Evolutionary conservation across 2,329 filamentous ascomycete species (phyloP), one percentile per base, ranked within the genome.

Genomic region (Pseudopithomyces maydicus): DNA sequence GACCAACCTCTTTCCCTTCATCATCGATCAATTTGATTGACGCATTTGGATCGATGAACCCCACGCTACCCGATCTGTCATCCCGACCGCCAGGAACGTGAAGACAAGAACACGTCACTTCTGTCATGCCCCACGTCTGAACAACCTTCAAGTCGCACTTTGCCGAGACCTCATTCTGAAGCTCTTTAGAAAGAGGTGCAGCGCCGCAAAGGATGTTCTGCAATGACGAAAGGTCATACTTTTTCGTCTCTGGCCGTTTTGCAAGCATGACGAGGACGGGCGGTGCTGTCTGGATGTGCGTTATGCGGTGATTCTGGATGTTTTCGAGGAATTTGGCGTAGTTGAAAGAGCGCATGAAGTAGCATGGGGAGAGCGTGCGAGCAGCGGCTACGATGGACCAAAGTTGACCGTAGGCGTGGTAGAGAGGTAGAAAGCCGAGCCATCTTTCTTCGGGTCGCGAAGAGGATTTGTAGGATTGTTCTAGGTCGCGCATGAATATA

Each of bases 371-470:
- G 2, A 65, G 63, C 6, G 66, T 71, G 43, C 71, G 71, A 2
- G 70, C 63, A 2, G 76, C 74, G 1, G 67, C 68, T n/a, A 73
- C 69, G 55, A 78, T 71, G 39, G 74, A 76, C 68, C 74, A 77
- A 19, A 77, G 69, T 41, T 78, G 70, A 19, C 74, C 74, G 61
- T 83, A 84, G 3, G 73, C 73, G 56, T 78, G 75, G 52, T 78
- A 78, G 3, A 78, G 64, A 2, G 76, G 76, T 6, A 78, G 65
- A 47, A 77, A 77, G 1, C 85, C 75, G 14, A 78, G 70, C 72
- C 74, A 76, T 42, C 70, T 69, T 44, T 77, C 72, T 39, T 59
- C 54, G 1, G 61, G 66, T 17, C 65, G 60, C 12, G 58, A 53
- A 4, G 44, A 56, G 11, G 68, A 57, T 6, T 38, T 57, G 52